Evolutionary conservation across 2,329 filamentous ascomycete genomes (phyloP).

Genomic region (Fusarium pseudocircinatum): DNA sequence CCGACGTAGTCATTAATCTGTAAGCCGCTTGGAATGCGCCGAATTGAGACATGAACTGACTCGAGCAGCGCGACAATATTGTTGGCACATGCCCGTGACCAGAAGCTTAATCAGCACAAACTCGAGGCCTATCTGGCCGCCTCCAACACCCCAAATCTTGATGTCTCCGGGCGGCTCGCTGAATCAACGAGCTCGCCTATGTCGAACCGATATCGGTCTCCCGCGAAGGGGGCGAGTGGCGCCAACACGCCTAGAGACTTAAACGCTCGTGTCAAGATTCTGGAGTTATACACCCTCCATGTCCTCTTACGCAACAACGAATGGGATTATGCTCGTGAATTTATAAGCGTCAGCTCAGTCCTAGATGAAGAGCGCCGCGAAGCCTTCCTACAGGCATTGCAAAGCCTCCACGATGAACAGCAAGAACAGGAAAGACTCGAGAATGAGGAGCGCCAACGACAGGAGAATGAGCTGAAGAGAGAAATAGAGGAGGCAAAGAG

Average conservation of each 20-base stretch:
- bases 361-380: slow-evolving; percentile 93
- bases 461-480: slow-evolving; percentile 65
- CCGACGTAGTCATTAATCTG: slow-evolving; percentile 92
- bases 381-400: slow-evolving; percentile 85
- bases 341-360: slow-evolving; percentile 85
- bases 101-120: slow-evolving; percentile 84
- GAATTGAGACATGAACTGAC: slow-evolving; percentile 31
- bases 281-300: slow-evolving; percentile 95
- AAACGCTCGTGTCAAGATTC: slow-evolving; percentile 85
- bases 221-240: slow-evolving; percentile 65
- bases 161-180: slow-evolving; percentile 72
- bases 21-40: slow-evolving; percentile 54
- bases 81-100: slow-evolving; percentile 86
- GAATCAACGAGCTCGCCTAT: slow-evolving; percentile 48
- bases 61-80: slow-evolving; percentile 80
- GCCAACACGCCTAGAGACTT: slow-evolving; percentile 87
- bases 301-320: slow-evolving; percentile 93
- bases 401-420: slow-evolving; percentile 85
- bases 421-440: slow-evolving; percentile 74
- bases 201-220: slow-evolving; percentile 54
- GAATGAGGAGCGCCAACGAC: slow-evolving; percentile 64
- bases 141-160: slow-evolving; percentile 76
- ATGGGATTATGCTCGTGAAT: slow-evolving; percentile 95
- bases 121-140: slow-evolving; percentile 90
- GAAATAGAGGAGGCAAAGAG: slow-evolving; percentile 67